Evolutionary conservation across 78 protist genomes (phyloP), one percentile per base, ranked within the genome.

Genomic region (Dictyostelium firmibasis): DNA sequence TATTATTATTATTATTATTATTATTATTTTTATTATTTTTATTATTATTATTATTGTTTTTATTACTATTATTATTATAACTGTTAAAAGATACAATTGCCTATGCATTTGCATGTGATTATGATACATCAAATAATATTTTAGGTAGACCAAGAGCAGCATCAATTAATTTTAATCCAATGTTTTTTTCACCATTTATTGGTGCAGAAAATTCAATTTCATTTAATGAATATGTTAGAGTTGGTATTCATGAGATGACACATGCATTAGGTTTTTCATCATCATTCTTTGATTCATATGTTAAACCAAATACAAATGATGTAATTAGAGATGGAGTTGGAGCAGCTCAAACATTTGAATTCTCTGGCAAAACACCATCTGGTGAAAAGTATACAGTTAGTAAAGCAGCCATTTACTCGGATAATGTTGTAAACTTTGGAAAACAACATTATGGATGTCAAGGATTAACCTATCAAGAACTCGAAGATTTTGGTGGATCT

Each of bases 401-500:
- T 14, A 47, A 27, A 47, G 14, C 9, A 25, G 85, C 20, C 4
- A 44, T 76, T 11, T 41, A n/a, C 69, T 35, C 85, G 6, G 77
- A 84, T 23, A 64, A 23, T 36, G 93, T 76, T 41, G 36, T n/a
- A 23, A 35, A 31, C 13, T 44, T 78, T 79, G 91, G 81, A 9
- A 69, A 14, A 36, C 33, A 23, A 5, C 95, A 93, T 47, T 89
- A 81, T n/a, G 53, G 82, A 33, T 92, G 98, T 81, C 0, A 31
- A 10, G 27, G 27, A 25, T 13, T 86, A 4, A n/a, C 7, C 0
- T 85, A 92, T 33, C 72, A 53, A 25, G 97, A 85, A 62, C 27
- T 93, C 13, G 98, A 96, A 81, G 70, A 94, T 41, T 81, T 62
- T 62, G 89, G 85, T 74, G 96, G 91, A 36, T 0, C 86, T 10